A percentile compares a stretch with the other conserved stretches of the same genome.
Conservation (phyloP, 2,329 filamentous ascomycete genomes). For the Scedosporium boydii region DNA sequence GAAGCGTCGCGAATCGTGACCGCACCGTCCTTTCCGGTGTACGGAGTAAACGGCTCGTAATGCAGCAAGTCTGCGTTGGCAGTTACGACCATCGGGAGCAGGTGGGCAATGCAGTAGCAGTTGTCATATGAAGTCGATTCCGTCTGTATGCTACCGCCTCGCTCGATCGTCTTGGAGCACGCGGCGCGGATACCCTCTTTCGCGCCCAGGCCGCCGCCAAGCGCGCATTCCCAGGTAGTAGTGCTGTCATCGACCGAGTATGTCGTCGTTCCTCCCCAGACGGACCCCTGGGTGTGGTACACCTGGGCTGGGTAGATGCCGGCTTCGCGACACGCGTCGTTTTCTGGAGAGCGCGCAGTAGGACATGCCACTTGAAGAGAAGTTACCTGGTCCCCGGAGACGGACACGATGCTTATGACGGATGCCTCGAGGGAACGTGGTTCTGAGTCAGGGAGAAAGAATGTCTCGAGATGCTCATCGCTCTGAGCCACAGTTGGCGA, state of each 20-base stretch:
- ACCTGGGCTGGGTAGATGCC: conserved; percentile 12
- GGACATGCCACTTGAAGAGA: conserved; percentile 9
- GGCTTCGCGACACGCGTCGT: conserved; percentile 11
- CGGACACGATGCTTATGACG: conserved; percentile 2
- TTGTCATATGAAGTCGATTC: conserved; percentile 1
- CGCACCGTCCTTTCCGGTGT: neutral
- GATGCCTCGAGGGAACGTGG: conserved; percentile 11
- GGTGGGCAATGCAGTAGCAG: conserved; percentile 10
- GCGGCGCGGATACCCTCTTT: neutral
- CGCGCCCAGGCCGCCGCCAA: neutral
- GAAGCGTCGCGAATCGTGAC: neutral
- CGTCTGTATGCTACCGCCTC: conserved; percentile 1
- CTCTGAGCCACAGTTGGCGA: neutral
- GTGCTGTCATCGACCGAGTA: conserved; percentile 11
- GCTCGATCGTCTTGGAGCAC: conserved; percentile 9
- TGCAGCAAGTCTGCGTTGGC: conserved; percentile 5
- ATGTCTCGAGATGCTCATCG: neutral
- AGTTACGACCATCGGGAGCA: conserved; percentile 9
- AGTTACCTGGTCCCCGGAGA: neutral
- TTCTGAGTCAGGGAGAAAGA: conserved; percentile 6
- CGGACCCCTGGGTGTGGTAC: conserved; percentile 10
- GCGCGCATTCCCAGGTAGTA: conserved; percentile 9
- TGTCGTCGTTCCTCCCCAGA: conserved; percentile 12
- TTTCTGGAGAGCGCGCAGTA: conserved; percentile 8
- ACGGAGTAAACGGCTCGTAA: neutral